A percentile compares a stretch with the other conserved stretches of the same genome.
Evolutionary conservation across 2,329 filamentous ascomycete species (phyloP).

Genomic region (Sporothrix phasma): DNA sequence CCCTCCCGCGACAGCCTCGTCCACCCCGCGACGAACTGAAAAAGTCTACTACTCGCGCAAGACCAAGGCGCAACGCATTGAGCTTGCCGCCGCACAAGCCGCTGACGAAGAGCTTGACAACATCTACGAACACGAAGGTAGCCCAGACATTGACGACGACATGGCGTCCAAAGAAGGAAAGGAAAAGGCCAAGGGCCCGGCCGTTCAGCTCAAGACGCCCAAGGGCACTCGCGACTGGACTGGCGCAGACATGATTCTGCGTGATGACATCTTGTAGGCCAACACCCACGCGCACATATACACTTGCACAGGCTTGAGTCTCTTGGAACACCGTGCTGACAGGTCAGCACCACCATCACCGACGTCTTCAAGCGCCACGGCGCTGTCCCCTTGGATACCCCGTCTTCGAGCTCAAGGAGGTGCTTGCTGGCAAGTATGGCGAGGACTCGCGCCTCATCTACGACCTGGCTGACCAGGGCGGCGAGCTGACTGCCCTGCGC

Average conservation of each 20-base stretch:
- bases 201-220: slow-evolving; percentile 55
- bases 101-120: background rate
- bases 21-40: background rate
- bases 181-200: slow-evolving; percentile 17
- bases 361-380: slow-evolving; percentile 45
- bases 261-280: slow-evolving; percentile 51
- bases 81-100: background rate
- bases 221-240: slow-evolving; percentile 69
- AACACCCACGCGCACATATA: background rate
- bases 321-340: background rate
- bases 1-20: slow-evolving; percentile 1
- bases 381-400: slow-evolving; percentile 59
- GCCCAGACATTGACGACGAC: slow-evolving; percentile 5
- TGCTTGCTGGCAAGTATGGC: slow-evolving; percentile 44
- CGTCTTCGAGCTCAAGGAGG: slow-evolving; percentile 69
- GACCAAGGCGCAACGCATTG: background rate
- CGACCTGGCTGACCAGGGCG: slow-evolving; percentile 73
- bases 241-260: slow-evolving; percentile 56
- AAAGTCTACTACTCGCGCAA: background rate
- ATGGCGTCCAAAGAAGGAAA: slow-evolving; percentile 18
- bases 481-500: slow-evolving; percentile 68
- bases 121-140: background rate
- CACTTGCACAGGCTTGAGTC: background rate
- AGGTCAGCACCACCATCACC: slow-evolving; percentile 20
- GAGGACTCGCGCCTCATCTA: slow-evolving; percentile 65